Percentiles rank a stretch among this genome's conserved stretches.
Evolutionary conservation across 495 filamentous ascomycete genomes (phyloP).

Genomic region (Poronia punctata): DNA sequence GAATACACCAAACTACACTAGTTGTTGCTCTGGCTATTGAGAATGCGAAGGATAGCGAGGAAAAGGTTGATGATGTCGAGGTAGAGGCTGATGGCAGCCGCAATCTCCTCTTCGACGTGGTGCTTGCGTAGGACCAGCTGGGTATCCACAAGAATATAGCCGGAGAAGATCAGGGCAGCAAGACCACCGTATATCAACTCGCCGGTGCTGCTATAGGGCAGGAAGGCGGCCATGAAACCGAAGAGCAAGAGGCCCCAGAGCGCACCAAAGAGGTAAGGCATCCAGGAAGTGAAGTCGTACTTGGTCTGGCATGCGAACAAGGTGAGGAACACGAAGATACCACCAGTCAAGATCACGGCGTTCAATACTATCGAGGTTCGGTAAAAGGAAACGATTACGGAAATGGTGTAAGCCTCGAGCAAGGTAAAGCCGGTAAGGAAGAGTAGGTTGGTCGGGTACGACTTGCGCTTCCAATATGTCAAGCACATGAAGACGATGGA

Average conservation of each 20-base stretch:
- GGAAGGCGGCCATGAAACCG: slow-evolving; percentile 80
- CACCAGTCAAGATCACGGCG: slow-evolving; percentile 82
- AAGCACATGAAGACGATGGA: slow-evolving; percentile 75
- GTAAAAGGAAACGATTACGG: slow-evolving; percentile 86
- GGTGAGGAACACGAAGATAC: slow-evolving; percentile 88
- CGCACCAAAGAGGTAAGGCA: slow-evolving; percentile 86
- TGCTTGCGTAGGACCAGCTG: slow-evolving; percentile 92
- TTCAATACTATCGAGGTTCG: slow-evolving; percentile 73
- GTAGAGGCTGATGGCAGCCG: slow-evolving; percentile 90
- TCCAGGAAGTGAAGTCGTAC: slow-evolving; percentile 96
- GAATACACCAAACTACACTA: no score
- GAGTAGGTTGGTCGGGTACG: slow-evolving; percentile 88
- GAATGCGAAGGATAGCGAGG: slow-evolving; percentile 81
- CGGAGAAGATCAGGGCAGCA: slow-evolving; percentile 81
- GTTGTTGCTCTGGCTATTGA: slow-evolving; percentile 85
- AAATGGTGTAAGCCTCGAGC: slow-evolving; percentile 88
- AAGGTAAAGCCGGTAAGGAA: slow-evolving; percentile 90
- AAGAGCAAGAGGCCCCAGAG: slow-evolving; percentile 89
- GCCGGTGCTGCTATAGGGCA: slow-evolving; percentile 67
- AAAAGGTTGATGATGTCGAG: slow-evolving; percentile 96
- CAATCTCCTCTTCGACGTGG: slow-evolving; percentile 98
- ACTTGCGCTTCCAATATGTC: slow-evolving; percentile 97
- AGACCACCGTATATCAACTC: slow-evolving; percentile 81
- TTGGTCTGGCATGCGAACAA: slow-evolving; percentile 95
- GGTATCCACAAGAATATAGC: slow-evolving; percentile 92